Evolutionary conservation across 352 stramenopile species (phyloP), one percentile per base, ranked within the genome.

Genomic region (Globisporangium parvum): DNA sequence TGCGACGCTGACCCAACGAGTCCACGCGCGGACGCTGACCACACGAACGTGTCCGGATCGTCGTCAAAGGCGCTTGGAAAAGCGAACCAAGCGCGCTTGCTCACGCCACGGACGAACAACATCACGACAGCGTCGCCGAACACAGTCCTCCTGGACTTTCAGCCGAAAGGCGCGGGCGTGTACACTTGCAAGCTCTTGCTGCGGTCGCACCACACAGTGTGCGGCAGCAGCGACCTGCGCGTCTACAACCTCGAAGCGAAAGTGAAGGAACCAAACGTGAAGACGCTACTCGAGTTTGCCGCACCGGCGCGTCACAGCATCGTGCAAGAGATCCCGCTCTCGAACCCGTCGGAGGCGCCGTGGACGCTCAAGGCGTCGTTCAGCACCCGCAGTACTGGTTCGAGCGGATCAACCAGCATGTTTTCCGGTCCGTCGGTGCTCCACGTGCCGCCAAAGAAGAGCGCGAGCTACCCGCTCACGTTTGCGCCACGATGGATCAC

Each of bases 241-340:
- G 77, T 96, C 6, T 93, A 95, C 51, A 80, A 95, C 40, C 54
- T 97, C 1, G 63, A 93, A 0, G 82, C 70, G 0, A 95, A 84
- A 55, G 88, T 96, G 24, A 93, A 87, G 20, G 88, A 93, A 40
- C 86, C 85, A 11, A 87, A 82, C 20, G 70, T 97, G 11, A 89
- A 81, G 65, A 94, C 86, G 6, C 71, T 83, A 20, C 65, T 98
- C 12, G 88, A 96, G 37, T 98, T 98, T 51, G 79, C 77, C 3
- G 82, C 86, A 0, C 91, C 90, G 2, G 90, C 92, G 8, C 60
- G 91, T 0, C 86, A 96, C 60, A 91, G 59, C 21, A 95, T 97
- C 45, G 69, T 87, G 0, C 92, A 98, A 55, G 84, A 95, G 33
- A 96, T 98, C 28, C 92, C 92, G 11, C 65, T 98, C 1, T 77